These are phyloP conservation scores for Echium plantagineum DNA, from an alignment of 257 asterid genomes.

Conservation along the genomic window DNA sequence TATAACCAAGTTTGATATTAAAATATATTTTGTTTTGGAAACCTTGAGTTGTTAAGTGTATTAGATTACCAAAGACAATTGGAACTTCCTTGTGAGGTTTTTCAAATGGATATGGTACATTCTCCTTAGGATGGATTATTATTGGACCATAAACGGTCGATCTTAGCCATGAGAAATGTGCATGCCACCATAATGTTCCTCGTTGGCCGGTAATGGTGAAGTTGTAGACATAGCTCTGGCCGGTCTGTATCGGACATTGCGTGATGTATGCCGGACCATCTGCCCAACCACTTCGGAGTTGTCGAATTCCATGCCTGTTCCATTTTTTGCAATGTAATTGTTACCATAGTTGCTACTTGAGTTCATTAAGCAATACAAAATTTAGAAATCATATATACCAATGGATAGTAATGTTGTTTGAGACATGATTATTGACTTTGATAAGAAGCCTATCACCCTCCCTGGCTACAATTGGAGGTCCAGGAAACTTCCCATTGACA, in stretches of 20 bases:
- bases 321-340: too few relatives aligned
- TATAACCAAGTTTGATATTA: neutral
- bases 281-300: conserved; percentile 57
- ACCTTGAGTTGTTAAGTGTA: neutral
- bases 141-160: conserved; percentile 51
- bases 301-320: conserved; percentile 56
- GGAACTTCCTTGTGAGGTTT: conserved; percentile 59
- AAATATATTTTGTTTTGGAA: neutral
- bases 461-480: conserved; percentile 46
- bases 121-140: conserved; percentile 40
- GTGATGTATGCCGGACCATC: conserved; percentile 58
- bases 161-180: conserved; percentile 60
- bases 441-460: conserved; percentile 49
- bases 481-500: conserved; percentile 44
- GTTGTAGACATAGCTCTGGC: conserved; percentile 47
- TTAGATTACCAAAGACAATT: conserved; percentile 33
- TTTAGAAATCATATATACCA: conserved; percentile 23
- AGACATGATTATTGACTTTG: conserved; percentile 40
- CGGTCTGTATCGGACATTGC: conserved; percentile 54
- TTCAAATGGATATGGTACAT: conserved; percentile 36
- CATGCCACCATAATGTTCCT: conserved; percentile 55
- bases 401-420: conserved; percentile 42
- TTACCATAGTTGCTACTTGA: too few relatives aligned
- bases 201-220: conserved; percentile 48
- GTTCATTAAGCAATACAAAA: too few relatives aligned